phyloP scores from a whole-genome alignment of 345 rosid genomes.

The Geranium rotundifolium region DNA sequence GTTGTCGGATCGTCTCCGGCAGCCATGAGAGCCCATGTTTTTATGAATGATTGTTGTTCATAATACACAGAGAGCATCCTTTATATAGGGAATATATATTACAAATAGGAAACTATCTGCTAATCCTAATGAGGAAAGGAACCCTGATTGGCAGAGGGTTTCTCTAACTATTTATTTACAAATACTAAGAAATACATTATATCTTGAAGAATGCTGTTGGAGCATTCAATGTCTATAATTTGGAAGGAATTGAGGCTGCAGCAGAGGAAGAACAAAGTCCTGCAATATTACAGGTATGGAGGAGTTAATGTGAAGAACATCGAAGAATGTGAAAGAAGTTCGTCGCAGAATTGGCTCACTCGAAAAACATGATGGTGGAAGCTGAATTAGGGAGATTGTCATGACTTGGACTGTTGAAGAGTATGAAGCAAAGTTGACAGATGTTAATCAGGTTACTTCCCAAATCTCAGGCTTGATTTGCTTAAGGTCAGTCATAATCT shows the following conservation, averaged over 20 bases:
- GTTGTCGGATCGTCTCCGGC: conserved; percentile 15
- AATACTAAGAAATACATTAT: too few relatives aligned
- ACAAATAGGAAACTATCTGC: too few relatives aligned
- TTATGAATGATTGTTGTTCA: too few relatives aligned
- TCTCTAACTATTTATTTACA: too few relatives aligned
- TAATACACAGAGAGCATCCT: too few relatives aligned
- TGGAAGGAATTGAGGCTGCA: conserved; percentile 94
- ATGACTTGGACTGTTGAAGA: conserved; percentile 88
- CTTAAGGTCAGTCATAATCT: conserved; percentile 56
- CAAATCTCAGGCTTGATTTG: conserved; percentile 73
- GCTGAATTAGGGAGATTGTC: conserved; percentile 92
- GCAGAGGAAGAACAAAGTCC: conserved; percentile 93
- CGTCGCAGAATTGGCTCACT: conserved; percentile 54
- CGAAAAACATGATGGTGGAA: conserved; percentile 65
- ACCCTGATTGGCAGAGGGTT: too few relatives aligned
- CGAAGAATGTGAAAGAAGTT: conserved; percentile 51
- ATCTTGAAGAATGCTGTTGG: conserved; percentile 50
- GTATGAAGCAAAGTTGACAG: conserved; percentile 84
- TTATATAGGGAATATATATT: too few relatives aligned
- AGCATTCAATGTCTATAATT: conserved; percentile 88
- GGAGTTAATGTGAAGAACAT: too few relatives aligned
- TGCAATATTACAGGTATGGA: conserved; percentile 76
- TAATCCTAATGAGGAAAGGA: too few relatives aligned
- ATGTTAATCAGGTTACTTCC: conserved; percentile 59
- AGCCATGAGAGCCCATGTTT: too few relatives aligned